phyloP scores from a whole-genome alignment of 1,284 basidiomycete species.

The Athelia psychrophila region DNA sequence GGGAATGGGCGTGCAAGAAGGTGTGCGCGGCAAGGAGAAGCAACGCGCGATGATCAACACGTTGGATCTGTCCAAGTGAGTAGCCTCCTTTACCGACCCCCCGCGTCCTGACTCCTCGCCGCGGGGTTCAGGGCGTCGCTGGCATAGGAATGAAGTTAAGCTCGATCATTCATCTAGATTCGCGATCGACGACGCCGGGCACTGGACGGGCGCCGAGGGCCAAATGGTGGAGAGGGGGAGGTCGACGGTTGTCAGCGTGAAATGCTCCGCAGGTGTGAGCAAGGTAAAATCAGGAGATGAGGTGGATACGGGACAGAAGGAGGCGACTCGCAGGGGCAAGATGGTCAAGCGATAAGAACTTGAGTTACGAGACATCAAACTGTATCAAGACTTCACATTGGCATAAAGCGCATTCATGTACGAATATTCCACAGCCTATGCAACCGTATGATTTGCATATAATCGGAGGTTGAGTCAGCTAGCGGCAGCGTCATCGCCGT shows the following conservation, averaged over 20 bases:
- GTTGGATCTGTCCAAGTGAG: constrained; percentile 84
- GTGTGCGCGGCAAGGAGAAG: constrained; percentile 48
- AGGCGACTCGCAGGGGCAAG: constrained; percentile 54
- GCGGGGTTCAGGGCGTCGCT: constrained; percentile 18
- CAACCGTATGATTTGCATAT: too few relatives aligned
- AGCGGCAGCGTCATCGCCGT: too few relatives aligned
- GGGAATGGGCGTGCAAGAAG: constrained; percentile 43
- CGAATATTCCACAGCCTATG: too few relatives aligned
- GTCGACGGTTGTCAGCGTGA: constrained; percentile 76
- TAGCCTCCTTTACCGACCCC: constrained; percentile 5
- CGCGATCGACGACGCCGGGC: constrained; percentile 69
- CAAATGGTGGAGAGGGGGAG: constrained; percentile 47
- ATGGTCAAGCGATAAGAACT: constrained; percentile 54
- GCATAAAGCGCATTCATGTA: too few relatives aligned
- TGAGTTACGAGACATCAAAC: too few relatives aligned
- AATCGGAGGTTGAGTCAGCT: too few relatives aligned
- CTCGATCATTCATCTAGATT: constrained; percentile 26
- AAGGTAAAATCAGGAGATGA: constrained; percentile 63
- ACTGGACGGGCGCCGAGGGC: constrained; percentile 74
- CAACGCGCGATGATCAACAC: constrained; percentile 85
- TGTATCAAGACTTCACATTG: too few relatives aligned
- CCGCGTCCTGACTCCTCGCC: constrained; percentile 2
- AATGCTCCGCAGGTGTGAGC: constrained; percentile 46
- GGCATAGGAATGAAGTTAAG: constrained; percentile 10
- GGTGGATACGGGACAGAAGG: constrained; percentile 41